These are phyloP conservation scores for Cercospora sojina DNA, from an alignment of 2,329 filamentous ascomycete species.

Conservation along the genomic window DNA sequence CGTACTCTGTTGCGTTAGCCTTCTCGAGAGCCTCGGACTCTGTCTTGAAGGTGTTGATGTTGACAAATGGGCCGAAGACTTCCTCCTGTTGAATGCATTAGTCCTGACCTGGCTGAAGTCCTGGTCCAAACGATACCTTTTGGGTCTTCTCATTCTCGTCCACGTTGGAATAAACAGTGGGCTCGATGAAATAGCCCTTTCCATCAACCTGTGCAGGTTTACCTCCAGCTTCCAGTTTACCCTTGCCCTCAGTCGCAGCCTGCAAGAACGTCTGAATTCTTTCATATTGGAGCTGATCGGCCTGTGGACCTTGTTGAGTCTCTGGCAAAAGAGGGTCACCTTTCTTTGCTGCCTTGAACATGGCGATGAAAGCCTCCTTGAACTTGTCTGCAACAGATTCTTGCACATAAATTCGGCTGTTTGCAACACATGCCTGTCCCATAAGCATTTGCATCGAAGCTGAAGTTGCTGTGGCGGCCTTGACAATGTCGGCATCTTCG, in stretches of 20 bases:
- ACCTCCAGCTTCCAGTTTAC: slow-evolving; percentile 30
- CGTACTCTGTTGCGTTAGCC: slow-evolving; percentile 43
- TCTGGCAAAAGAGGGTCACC: slow-evolving; percentile 67
- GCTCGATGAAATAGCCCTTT: slow-evolving; percentile 48
- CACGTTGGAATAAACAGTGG: slow-evolving; percentile 49
- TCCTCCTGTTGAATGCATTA: slow-evolving; percentile 30
- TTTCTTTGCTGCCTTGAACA: slow-evolving; percentile 58
- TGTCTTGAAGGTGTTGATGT: slow-evolving; percentile 40
- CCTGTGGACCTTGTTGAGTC: slow-evolving; percentile 71
- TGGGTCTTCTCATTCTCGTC: slow-evolving; percentile 43
- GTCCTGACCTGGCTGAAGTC: accelerated
- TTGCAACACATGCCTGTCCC: slow-evolving; percentile 62
- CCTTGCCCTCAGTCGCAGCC: slow-evolving; percentile 26
- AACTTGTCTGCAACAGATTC: slow-evolving; percentile 59
- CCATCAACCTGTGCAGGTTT: slow-evolving; percentile 25
- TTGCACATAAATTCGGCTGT: slow-evolving; percentile 59
- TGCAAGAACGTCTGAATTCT: slow-evolving; percentile 34
- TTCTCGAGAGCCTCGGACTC: slow-evolving; percentile 39
- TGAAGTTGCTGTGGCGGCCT: slow-evolving; percentile 62
- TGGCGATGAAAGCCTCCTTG: slow-evolving; percentile 57
- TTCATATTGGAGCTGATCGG: slow-evolving; percentile 52
- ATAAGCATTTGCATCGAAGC: slow-evolving; percentile 53
- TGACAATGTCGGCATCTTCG: slow-evolving; percentile 38
- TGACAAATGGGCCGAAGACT: slow-evolving; percentile 43
- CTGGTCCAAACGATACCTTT: slow-evolving; percentile 27